Percentiles rank a stretch among this genome's conserved stretches.
These are phyloP conservation scores for Tolypocladium tundrense DNA, from an alignment of 2,329 filamentous ascomycete species.

Conservation along the genomic window DNA sequence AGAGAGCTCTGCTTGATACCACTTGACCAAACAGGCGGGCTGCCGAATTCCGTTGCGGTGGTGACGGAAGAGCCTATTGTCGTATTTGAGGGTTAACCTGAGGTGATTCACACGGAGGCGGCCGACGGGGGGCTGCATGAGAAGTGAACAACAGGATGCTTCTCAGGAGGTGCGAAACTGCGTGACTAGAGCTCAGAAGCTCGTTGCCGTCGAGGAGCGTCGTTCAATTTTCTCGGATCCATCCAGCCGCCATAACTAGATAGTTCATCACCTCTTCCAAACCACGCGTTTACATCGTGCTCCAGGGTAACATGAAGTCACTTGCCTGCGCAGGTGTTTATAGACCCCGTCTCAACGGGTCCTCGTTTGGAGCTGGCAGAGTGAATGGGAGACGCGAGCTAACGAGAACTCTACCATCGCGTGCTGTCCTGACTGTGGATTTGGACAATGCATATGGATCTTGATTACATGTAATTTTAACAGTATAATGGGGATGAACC, in stretches of 20 bases:
- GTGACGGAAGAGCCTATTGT: background rate
- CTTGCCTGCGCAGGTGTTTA: too few species aligned
- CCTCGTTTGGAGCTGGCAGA: background rate
- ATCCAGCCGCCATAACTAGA: too few species aligned
- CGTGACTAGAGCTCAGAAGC: too few species aligned
- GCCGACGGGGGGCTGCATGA: background rate
- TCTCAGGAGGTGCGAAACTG: too few species aligned
- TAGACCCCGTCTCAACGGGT: background rate
- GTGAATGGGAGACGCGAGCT: too few species aligned
- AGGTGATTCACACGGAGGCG: background rate
- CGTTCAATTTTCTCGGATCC: too few species aligned
- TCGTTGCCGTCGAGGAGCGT: too few species aligned
- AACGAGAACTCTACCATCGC: background rate
- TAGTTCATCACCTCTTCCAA: too few species aligned
- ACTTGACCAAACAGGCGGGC: background rate
- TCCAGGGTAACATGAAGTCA: too few species aligned
- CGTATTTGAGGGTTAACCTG: background rate
- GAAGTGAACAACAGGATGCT: background rate
- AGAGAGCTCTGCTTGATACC: background rate
- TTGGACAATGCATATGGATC: background rate
- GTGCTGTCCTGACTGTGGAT: background rate
- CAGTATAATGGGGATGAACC: background rate
- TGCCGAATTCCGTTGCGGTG: background rate
- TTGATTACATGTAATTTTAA: background rate
- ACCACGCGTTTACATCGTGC: too few species aligned